Evolutionary conservation across 139 green algal species (phyloP).

Genomic region (Raphidocelis subcapitata): DNA sequence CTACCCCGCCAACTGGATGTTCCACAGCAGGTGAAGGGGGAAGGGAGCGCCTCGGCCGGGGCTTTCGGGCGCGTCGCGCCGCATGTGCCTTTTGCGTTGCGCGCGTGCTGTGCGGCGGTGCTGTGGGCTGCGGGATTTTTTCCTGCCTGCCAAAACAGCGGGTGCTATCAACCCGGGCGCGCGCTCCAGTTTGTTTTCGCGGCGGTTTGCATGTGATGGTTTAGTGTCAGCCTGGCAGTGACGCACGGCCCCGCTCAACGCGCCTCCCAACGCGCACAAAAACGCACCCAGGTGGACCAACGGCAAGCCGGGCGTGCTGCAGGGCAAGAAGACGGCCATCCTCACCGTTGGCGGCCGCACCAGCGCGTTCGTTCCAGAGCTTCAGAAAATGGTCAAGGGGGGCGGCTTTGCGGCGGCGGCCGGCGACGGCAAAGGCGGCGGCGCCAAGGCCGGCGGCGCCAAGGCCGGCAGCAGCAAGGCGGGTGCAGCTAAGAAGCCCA

Average conservation of each 20-base stretch:
- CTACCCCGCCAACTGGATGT: conserved; percentile 84
- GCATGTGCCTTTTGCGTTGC: not conserved
- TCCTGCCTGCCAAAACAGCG: not conserved
- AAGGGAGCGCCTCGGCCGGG: too few relatives aligned
- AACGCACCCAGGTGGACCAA: conserved; percentile 52
- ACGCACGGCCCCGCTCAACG: too few relatives aligned
- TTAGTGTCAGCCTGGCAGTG: too few relatives aligned
- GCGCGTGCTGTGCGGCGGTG: not conserved
- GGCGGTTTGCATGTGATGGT: too few relatives aligned
- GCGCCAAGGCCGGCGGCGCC: too few relatives aligned
- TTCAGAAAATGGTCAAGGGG: conserved; percentile 62
- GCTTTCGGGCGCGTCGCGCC: not conserved
- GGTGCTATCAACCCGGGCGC: not conserved
- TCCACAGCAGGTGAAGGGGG: conserved; percentile 67
- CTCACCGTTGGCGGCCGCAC: conserved; percentile 76
- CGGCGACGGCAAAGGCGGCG: not conserved
- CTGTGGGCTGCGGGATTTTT: not conserved
- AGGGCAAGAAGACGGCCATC: conserved; percentile 44
- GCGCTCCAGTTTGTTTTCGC: too few relatives aligned
- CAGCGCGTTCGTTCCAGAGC: conserved; percentile 69
- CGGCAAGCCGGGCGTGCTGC: conserved; percentile 39
- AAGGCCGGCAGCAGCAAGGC: too few relatives aligned
- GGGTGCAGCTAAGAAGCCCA: too few relatives aligned
- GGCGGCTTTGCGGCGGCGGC: not conserved
- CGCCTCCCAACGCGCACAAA: not conserved